Base-by-base conservation (phyloP, 768 basidiomycete species). In the Aureoboletus auriporus region DNA sequence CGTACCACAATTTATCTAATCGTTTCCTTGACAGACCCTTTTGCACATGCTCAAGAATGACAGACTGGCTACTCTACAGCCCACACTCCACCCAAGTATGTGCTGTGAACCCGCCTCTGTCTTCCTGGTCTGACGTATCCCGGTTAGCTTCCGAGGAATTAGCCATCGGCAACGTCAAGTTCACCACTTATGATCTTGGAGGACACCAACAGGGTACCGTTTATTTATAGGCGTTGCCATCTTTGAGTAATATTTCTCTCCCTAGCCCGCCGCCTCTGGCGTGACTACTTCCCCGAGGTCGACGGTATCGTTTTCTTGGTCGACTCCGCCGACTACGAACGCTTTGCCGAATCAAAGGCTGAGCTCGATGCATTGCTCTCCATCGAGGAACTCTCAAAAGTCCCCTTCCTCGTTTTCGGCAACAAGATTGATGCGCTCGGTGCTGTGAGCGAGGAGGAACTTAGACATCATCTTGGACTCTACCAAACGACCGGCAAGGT, bases 401-500 rank as follows among this genome's bases (percentile, higher is more conserved):
- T 99, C 30, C 96, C 96, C 39, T 98, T 99, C 88, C 82, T 99
- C 47, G 82, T 99, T 51, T 85, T 98, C 41, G 96, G 96, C 38
- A 99, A 99, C 80, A 98, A 99, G 82, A 99, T 99, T 62, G 96
- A 98, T 63, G 94, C 94, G n/a, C 83, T 87, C 6, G 93, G 93
- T 34, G 96, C 96, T 34, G 94, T 99, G 54, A 91, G 88, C 53
- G 96, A 99, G 71, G 95, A 99, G 64, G 93, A 99, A 68, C 75
- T 99, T 55, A 86, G 96, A 65, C 92, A 97, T 63, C 82, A 93
- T 55, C 78, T 99, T 38, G 96, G 96, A 13, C 74, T 99, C 42
- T 96, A 94, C 73, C 93, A 97, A 72, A 99, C 96, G n/a, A 99
- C 96, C 20, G 96, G 96, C 67, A 98, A 99, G 86, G 94, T 93